Evolutionary conservation across 176 grass and related monocot species (phyloP), one percentile per base, ranked within the genome.

Genomic region (Dendrocalamus sinicus): DNA sequence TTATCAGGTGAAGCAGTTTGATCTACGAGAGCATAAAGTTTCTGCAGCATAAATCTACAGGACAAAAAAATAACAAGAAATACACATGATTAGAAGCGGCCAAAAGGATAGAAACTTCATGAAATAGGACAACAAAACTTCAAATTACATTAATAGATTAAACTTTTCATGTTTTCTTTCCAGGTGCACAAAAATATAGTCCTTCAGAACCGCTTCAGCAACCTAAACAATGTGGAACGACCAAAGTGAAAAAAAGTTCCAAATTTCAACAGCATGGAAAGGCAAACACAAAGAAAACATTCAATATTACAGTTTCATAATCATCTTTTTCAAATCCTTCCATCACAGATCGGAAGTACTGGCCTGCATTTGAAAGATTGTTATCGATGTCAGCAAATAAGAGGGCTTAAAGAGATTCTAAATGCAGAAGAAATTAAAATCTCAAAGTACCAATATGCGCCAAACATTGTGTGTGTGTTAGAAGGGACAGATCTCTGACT

Each of bases 1-100:
- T 98, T 98, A 92, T 98, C 96, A 72, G 91, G 88, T 30, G 93
- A 87, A 75, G 84, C 88, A 91, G 96, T 98, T 90, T 95, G 91
- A 87, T 95, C 96, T 74, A 92, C 90, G 63, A 98, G 86, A 78
- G 96, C 96, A 81, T 92, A 98, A 66, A 98, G 91, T 89, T 98
- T 98, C 90, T 98, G 96, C 84, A 98, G 77, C 91, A 98, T 95
- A 90, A 95, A 98, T 94, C 96, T 98, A 37, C 4, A 37, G 35
- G 35, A 37, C 4, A 4, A 37, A 37, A 37, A 37, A 0, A 0
- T 37, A 37, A 37, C 35, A 84, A 89, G 84, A 89, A 72, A 83
- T 76, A 43, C 35, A 46, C 16, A 76, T 40, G 40, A 59, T 77
- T 87, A 86, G 73, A 76, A 69, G 24, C 50, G 30, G 24, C 76